Evolutionary conservation across 2,329 filamentous ascomycete species (phyloP).

Genomic region (Cytospora chrysosperma): DNA sequence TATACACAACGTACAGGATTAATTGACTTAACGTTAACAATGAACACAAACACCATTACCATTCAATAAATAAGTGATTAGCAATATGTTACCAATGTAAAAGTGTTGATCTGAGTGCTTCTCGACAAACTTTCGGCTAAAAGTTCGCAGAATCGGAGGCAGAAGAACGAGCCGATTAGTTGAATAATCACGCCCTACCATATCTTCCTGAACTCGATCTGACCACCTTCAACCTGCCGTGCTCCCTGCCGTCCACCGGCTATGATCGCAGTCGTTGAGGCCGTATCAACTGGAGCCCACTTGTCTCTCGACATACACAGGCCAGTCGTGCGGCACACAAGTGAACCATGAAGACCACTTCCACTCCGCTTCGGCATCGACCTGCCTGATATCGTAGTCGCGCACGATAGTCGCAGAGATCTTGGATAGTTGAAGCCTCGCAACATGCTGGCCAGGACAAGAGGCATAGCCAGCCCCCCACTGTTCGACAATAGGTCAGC

Average conservation of each 20-base stretch:
- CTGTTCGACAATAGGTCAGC: neutral
- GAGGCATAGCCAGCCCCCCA: conserved; percentile 24
- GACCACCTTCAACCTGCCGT: neutral
- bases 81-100: neutral
- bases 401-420: conserved; percentile 25
- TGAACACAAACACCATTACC: neutral
- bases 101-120: too few relatives aligned
- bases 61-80: neutral
- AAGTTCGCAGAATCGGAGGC: too few relatives aligned
- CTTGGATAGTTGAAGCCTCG: conserved; percentile 25
- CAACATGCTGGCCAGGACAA: conserved; percentile 26
- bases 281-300: neutral
- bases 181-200: too few relatives aligned
- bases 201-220: too few relatives aligned
- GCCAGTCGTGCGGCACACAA: conserved; percentile 24
- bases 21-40: neutral
- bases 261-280: neutral
- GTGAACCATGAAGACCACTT: conserved; percentile 24
- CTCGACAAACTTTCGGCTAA: too few relatives aligned
- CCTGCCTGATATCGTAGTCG: conserved; percentile 25
- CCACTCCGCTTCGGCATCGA: conserved; percentile 24
- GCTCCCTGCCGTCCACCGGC: neutral
- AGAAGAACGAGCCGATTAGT: too few relatives aligned
- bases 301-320: conserved; percentile 23
- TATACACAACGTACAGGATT: neutral